Percentiles rank a stretch among this genome's conserved stretches.
phyloP scores from a whole-genome alignment of 345 rosid species.

The Sisymbrium irio region DNA sequence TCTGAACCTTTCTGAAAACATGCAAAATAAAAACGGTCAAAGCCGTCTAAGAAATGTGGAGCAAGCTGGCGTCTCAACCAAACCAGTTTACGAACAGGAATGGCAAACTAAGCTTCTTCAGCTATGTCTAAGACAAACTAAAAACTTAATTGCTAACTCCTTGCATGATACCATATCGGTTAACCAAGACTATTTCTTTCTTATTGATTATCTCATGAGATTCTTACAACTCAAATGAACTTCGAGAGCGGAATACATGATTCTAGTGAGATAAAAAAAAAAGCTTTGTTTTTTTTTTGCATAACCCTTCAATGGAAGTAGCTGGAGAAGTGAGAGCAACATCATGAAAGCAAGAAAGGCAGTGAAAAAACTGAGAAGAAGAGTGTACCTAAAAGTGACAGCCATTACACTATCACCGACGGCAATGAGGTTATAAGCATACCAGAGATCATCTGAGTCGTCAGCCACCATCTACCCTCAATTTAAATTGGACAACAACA shows the following conservation, averaged over 20 bases:
- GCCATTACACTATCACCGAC: slow-evolving; percentile 80
- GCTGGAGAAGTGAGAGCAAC: background rate
- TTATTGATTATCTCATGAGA: background rate
- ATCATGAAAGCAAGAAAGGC: background rate
- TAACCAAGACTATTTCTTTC: background rate
- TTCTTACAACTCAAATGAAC: background rate
- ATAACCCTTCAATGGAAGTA: background rate
- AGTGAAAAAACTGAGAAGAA: background rate
- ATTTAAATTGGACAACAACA: background rate
- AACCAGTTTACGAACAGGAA: background rate
- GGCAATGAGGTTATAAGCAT: slow-evolving; percentile 76
- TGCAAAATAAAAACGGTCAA: background rate
- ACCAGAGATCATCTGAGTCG: slow-evolving; percentile 94
- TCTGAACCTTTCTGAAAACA: slow-evolving; percentile 68
- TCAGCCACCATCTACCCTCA: slow-evolving; percentile 63
- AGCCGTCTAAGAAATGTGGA: background rate
- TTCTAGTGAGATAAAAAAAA: background rate
- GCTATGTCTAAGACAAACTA: background rate
- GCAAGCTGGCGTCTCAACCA: background rate
- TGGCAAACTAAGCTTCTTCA: background rate
- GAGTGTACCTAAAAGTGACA: slow-evolving; percentile 68
- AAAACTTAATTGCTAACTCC: background rate
- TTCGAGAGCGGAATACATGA: background rate
- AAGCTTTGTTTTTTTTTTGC: background rate
- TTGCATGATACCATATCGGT: background rate